Evolutionary conservation across 2,329 filamentous ascomycete genomes (phyloP), one percentile per base, ranked within the genome.

Genomic region (Talaromyces funiculosus): DNA sequence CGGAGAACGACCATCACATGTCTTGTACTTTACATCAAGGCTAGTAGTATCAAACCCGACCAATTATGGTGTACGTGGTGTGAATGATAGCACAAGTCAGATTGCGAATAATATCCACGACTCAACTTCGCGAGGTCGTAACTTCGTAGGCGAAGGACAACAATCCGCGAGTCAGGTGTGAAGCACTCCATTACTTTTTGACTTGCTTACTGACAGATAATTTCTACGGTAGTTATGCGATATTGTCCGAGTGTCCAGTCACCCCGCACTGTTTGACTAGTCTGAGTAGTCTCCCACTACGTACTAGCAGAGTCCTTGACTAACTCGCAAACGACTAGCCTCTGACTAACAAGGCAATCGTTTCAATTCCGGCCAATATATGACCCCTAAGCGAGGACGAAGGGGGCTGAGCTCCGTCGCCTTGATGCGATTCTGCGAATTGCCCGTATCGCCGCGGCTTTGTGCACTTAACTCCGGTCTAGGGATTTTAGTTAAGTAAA

Each of bases 321-420:
- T n/a, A n/a, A n/a, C n/a, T n/a, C n/a, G n/a, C n/a, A n/a, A n/a
- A 43, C 20, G 40, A 24, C 40, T 45, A 45, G 42, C 8, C 18
- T 40, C 12, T 24, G 20, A 18, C 42, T 26, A 35, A 16, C 49
- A 24, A 18, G 20, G 26, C 24, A 38, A 38, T 54, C 35, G 33
- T 54, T 54, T 54, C 20, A 22, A 40, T 26, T 40, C 24, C 51
- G 33, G n/a, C 51, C 35, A 54, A 26, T 54, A 53, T 53, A 40
- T 54, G 51, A 18, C 51, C 20, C 20, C 26, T 51, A 54, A 54
- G 51, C 51, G 51, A 54, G 49, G 24, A 22, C 29, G 18, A 29
- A 16, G 51, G 47, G 51, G 51, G 51, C 33, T 54, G 33, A 54
- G 33, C 5, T 12, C 31, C 35, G 24, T 16, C 14, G 22, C 18